Base-by-base conservation (phyloP, 345 rosid species). In the Arabis alpina region DNA sequence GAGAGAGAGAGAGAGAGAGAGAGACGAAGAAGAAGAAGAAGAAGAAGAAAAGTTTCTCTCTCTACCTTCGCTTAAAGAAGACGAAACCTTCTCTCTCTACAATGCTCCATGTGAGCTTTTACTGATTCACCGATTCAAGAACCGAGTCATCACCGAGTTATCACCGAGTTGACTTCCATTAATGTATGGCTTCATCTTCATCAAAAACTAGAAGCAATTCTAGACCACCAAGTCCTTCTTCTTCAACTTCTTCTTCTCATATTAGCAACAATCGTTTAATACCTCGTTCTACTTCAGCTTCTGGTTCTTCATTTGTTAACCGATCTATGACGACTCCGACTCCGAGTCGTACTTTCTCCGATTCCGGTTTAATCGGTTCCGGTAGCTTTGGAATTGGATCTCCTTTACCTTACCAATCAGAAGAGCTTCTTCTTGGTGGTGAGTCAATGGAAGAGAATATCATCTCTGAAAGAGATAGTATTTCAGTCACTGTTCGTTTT, bases 401-500 rank as follows among this genome's bases (percentile, higher is more conserved):
- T 25, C 88, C 96, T 24, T 87, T 83, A 8, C 83, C 74, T 10
- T 91, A 79, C 66, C 79, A 84, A 0, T 43, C 88, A 3, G 99
- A 92, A 36, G 99, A 88, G 81, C 71, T 95, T 70, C 71, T 95
- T 70, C 73, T 74, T 25, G 83, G 81, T 25, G 83, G 81, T 4
- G 97, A 88, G 74, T 86, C 85, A n/a, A 8, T 80, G 74, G 97
- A 75, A 25, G 97, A 75, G 43, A 75, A 77, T 47, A 69, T 85
- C 70, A 83, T 80, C 78, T 81, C 91, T 10, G 91, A 87, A 55
- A 84, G 88, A 9, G 98, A 95, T 73, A 95, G 97, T 69, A 92
- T 95, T 37, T 92, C 96, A 54, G 99, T 95, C 60, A 92, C 99
- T 76, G 88, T 95, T 81, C 92, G 99, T 62, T 95, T 95, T 74